Evolutionary conservation across 768 basidiomycete species (phyloP), one percentile per base, ranked within the genome.

Genomic region (Boletus rubroflammeus): DNA sequence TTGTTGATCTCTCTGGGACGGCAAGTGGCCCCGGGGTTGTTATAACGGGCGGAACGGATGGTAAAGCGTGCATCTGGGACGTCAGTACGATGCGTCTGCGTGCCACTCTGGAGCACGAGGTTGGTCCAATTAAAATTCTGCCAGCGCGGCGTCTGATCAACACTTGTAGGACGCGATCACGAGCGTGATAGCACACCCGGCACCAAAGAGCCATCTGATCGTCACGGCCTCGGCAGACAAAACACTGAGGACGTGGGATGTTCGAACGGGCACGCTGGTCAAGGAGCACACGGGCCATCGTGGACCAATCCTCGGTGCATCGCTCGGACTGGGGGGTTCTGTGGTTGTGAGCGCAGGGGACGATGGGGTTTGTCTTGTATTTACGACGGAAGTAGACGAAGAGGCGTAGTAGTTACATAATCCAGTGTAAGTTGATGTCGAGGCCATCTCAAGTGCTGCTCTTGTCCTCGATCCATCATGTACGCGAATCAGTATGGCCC

Each of bases 21-120:
- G 78, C 75, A 5, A 74, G 60, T 8, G 79, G 80, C 4, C 77
- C 81, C 7, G 64, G 60, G 8, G 82, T 90, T 19, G 85, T 86
- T 11, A 83, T 92, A 0, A 93, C 90, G 2, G 95, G 90, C 11
- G 93, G 83, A 5, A 98, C 96, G 5, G 97, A 99, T 65, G 93
- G 94, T 0, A 95, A 93, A 67, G 88, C 85, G 17, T 93, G 90
- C 62, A 85, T 98, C 32, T 99, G 96, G 94, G 97, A 99, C 73
- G 78, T 95, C 40, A 80, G 80, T 47, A 95, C 92, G 25, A 91
- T 91, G 79, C 80, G 89, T 57, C 68, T 94, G 48, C 81, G 97
- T 52, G 80, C 86, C 17, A 93, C 90, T 14, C 74, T 97, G 6
- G 77, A 86, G 57, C 95, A 98, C 64, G 76, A 85, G 70, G 95